phyloP scores from a whole-genome alignment of 441 rosid genomes.

The Erysimum cheiri region DNA sequence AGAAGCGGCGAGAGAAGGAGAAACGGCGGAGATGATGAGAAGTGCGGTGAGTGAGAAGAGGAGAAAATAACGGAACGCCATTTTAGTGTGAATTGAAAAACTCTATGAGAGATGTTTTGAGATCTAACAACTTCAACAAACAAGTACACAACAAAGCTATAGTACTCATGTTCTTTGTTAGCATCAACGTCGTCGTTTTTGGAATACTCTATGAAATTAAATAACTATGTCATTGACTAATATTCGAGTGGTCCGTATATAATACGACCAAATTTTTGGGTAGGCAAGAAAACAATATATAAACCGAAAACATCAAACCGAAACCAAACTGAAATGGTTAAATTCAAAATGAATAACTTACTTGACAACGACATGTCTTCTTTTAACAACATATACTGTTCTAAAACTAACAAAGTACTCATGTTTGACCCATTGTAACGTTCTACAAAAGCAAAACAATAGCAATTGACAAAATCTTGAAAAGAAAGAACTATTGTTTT shows the following conservation, averaged over 20 bases:
- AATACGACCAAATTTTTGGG: background rate
- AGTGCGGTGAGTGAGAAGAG: slow-evolving; percentile 61
- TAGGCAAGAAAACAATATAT: background rate
- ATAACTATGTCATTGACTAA: slow-evolving; percentile 10
- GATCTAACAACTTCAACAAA: background rate
- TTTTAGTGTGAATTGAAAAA: slow-evolving; percentile 33
- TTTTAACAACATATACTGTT: background rate
- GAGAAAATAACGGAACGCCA: slow-evolving; percentile 65
- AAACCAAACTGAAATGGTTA: too few relatives aligned
- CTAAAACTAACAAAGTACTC: background rate
- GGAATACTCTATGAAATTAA: background rate
- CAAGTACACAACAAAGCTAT: background rate
- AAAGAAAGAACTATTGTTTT: background rate
- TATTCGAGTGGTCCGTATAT: background rate
- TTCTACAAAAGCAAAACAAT: background rate
- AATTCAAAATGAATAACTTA: background rate
- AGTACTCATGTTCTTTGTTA: background rate
- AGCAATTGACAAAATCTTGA: slow-evolving; percentile 7
- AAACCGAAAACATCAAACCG: too few relatives aligned
- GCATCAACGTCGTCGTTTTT: slow-evolving; percentile 22
- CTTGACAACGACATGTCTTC: background rate
- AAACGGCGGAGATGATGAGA: slow-evolving; percentile 59
- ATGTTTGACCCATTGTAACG: slow-evolving; percentile 1
- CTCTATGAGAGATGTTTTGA: background rate
- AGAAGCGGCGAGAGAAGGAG: slow-evolving; percentile 51